These are phyloP conservation scores for Binderoboletus segoi DNA, from an alignment of 1,284 basidiomycete genomes.

Conservation along the genomic window DNA sequence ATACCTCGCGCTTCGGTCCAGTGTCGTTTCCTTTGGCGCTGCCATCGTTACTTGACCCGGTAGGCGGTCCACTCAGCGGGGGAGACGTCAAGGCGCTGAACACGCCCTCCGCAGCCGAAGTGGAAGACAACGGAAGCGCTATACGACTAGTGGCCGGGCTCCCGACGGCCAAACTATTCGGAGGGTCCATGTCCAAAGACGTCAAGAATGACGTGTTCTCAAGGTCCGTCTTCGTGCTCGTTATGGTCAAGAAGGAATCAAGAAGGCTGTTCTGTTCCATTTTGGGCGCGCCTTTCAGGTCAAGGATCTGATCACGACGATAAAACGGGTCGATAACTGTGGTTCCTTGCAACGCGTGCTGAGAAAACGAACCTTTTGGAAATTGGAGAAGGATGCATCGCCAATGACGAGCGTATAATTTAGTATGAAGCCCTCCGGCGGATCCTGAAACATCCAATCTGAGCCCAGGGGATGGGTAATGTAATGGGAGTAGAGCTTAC, in stretches of 20 bases:
- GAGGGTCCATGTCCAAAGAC: constrained; percentile 91
- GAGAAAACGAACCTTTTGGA: constrained; percentile 80
- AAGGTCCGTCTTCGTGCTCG: constrained; percentile 85
- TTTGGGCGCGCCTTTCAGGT: constrained; percentile 92
- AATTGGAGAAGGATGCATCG: constrained; percentile 92
- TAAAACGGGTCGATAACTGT: constrained; percentile 6
- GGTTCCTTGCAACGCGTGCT: neutral
- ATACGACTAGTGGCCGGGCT: constrained; percentile 64
- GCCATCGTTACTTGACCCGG: constrained; percentile 47
- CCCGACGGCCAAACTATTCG: constrained; percentile 48
- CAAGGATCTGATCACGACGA: constrained; percentile 68
- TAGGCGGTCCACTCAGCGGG: constrained; percentile 56
- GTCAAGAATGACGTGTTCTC: constrained; percentile 89
- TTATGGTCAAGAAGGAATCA: constrained; percentile 89
- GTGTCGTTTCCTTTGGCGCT: constrained; percentile 45
- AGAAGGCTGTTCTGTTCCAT: constrained; percentile 86
- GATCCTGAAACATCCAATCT: constrained; percentile 55
- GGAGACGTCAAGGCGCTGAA: constrained; percentile 62
- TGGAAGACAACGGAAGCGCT: constrained; percentile 46
- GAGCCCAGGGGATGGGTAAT: neutral
- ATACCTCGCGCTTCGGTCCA: constrained; percentile 68
- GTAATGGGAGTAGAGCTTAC: constrained; percentile 46
- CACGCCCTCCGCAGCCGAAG: constrained; percentile 48
- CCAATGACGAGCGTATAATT: constrained; percentile 93
- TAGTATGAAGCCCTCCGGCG: constrained; percentile 90